A percentile compares a stretch with the other conserved stretches of the same genome.
Conservation (phyloP, 768 basidiomycete genomes). For the Tricholoma saponaceum region DNA sequence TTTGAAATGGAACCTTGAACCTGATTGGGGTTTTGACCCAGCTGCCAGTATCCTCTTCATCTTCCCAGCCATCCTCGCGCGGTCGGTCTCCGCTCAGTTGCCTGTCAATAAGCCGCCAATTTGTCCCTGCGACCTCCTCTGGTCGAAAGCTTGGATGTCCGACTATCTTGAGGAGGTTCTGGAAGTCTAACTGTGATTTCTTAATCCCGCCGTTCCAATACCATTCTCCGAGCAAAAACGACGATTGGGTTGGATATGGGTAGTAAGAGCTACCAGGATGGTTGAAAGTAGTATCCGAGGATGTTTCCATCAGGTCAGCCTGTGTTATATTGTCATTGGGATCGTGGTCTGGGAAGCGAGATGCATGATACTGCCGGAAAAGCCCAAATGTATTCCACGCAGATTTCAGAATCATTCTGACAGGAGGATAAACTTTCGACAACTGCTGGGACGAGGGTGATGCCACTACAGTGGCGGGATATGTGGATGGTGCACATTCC, state of each 20-base stretch:
- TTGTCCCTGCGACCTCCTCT: conserved; percentile 6
- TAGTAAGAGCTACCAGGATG: background rate
- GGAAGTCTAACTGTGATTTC: conserved; percentile 5
- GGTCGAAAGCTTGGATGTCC: background rate
- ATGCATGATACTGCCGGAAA: background rate
- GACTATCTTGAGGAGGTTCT: conserved; percentile 1
- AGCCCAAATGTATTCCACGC: background rate
- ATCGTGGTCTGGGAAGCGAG: too few relatives aligned
- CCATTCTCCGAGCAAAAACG: conserved; percentile 3
- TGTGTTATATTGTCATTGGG: background rate
- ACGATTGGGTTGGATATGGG: conserved; percentile 9
- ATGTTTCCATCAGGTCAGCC: background rate
- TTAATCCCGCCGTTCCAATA: background rate
- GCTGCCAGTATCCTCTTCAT: conserved; percentile 7
- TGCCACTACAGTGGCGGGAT: background rate
- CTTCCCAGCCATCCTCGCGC: background rate
- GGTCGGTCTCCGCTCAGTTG: background rate
- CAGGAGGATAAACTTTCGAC: background rate
- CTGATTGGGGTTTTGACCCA: conserved; percentile 9
- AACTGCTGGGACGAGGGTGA: background rate
- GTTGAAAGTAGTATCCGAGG: background rate
- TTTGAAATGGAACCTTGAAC: too few relatives aligned
- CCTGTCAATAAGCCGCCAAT: conserved; percentile 8
- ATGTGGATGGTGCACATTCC: background rate
- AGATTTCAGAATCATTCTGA: background rate